Percentiles rank a stretch among this genome's conserved stretches.
Conservation (phyloP, 495 filamentous ascomycete genomes). For the Aspergillus steynii region DNA sequence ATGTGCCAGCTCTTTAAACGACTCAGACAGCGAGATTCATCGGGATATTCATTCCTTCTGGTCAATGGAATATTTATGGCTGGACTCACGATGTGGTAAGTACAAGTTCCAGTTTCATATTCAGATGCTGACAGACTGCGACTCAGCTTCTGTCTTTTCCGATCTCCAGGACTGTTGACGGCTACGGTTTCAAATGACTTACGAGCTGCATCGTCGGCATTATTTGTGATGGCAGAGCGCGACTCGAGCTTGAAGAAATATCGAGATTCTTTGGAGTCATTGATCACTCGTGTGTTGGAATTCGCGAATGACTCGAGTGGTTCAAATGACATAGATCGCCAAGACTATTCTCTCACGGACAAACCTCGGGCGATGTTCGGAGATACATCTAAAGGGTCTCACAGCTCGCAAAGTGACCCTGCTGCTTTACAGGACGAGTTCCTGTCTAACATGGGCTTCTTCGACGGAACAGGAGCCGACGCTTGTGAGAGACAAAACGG, state of each 20-base stretch:
- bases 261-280: conserved; percentile 42
- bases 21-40: conserved; percentile 38
- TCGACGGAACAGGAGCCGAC: too few species aligned
- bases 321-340: too few species aligned
- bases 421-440: too few species aligned
- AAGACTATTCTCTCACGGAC: too few species aligned
- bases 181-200: conserved; percentile 39
- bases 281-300: conserved; percentile 43
- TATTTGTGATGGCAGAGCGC: conserved; percentile 47
- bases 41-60: conserved; percentile 42
- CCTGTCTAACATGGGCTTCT: too few species aligned
- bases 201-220: conserved; percentile 39
- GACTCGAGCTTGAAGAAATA: conserved; percentile 39
- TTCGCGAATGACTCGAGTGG: conserved; percentile 7
- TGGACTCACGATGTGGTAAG: conserved; percentile 41
- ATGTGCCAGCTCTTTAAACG: conserved; percentile 47
- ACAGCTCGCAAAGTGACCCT: too few species aligned
- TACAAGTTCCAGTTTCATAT: not conserved
- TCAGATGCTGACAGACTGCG: not conserved
- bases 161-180: conserved; percentile 36
- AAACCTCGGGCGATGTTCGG: not conserved
- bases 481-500: not conserved
- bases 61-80: conserved; percentile 44
- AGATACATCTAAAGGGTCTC: not conserved
- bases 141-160: conserved; percentile 26